phyloP scores from a whole-genome alignment of 371 early-diverging fungal species.

The Mortierella sp. region DNA sequence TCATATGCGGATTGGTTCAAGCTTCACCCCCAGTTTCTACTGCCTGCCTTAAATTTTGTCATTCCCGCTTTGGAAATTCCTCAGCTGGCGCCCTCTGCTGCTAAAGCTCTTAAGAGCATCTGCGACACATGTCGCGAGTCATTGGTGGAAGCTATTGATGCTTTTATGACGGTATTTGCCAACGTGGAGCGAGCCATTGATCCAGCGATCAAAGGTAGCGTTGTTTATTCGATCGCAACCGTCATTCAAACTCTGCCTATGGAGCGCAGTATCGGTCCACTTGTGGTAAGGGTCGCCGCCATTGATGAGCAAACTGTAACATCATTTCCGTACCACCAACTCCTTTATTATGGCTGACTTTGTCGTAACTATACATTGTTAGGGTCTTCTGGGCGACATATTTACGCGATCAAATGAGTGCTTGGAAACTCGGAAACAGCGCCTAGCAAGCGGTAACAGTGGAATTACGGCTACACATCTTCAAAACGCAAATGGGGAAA shows the following conservation, averaged over 20 bases:
- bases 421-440: conserved; percentile 34
- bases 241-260: conserved; percentile 76
- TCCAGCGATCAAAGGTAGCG: conserved; percentile 71
- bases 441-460: conserved; percentile 18
- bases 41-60: conserved; percentile 74
- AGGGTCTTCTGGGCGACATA: conserved; percentile 53
- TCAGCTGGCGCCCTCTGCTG: conserved; percentile 73
- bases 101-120: conserved; percentile 76
- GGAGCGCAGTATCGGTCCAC: conserved; percentile 65
- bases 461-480: conserved; percentile 8
- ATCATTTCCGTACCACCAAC: neutral
- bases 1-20: conserved; percentile 83
- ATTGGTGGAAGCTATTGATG: conserved; percentile 71
- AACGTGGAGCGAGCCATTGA: conserved; percentile 48
- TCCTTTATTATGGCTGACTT: neutral
- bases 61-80: conserved; percentile 73
- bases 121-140: conserved; percentile 81
- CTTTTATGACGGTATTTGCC: conserved; percentile 71
- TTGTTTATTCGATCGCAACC: conserved; percentile 79
- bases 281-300: conserved; percentile 63
- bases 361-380: neutral
- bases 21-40: conserved; percentile 70
- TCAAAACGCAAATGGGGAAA: conserved; percentile 24
- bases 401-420: conserved; percentile 49
- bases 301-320: neutral